A percentile compares a stretch with the other conserved stretches of the same genome.
These are phyloP conservation scores for Helicostylum pulchrum DNA, from an alignment of 192 early-diverging fungal genomes.

Conservation along the genomic window DNA sequence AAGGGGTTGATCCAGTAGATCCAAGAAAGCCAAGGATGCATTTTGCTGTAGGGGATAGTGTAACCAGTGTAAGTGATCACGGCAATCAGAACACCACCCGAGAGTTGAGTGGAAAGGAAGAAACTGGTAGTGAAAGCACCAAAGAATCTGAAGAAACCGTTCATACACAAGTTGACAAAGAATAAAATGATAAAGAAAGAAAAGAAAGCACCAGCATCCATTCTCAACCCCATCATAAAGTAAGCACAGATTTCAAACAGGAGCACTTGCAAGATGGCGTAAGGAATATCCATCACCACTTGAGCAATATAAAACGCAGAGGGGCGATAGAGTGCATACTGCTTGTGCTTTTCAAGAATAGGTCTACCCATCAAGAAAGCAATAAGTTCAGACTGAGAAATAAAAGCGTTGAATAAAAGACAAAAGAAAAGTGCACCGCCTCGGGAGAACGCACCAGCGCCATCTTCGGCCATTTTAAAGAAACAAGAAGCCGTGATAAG, in stretches of 20 bases:
- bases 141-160: conserved; percentile 59
- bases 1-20: conserved; percentile 66
- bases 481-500: conserved; percentile 72
- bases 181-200: conserved; percentile 54
- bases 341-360: conserved; percentile 76
- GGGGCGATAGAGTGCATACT: conserved; percentile 65
- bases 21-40: conserved; percentile 65
- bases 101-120: conserved; percentile 49
- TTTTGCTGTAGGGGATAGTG: conserved; percentile 53
- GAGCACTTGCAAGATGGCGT: conserved; percentile 40
- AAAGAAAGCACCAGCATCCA: conserved; percentile 46
- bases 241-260: conserved; percentile 57
- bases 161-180: conserved; percentile 52
- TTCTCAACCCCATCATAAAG: conserved; percentile 48
- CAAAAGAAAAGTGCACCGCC: conserved; percentile 75
- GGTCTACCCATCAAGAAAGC: conserved; percentile 67
- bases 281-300: conserved; percentile 50
- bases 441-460: conserved; percentile 71
- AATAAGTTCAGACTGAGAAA: conserved; percentile 68
- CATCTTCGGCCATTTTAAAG: conserved; percentile 52
- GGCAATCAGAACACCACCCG: conserved; percentile 51
- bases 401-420: conserved; percentile 48
- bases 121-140: conserved; percentile 48
- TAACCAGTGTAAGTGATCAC: conserved; percentile 60
- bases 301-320: conserved; percentile 55